Evolutionary conservation across 23 red algal genomes (phyloP).

Genomic region (Gracilaria gracilis): DNA sequence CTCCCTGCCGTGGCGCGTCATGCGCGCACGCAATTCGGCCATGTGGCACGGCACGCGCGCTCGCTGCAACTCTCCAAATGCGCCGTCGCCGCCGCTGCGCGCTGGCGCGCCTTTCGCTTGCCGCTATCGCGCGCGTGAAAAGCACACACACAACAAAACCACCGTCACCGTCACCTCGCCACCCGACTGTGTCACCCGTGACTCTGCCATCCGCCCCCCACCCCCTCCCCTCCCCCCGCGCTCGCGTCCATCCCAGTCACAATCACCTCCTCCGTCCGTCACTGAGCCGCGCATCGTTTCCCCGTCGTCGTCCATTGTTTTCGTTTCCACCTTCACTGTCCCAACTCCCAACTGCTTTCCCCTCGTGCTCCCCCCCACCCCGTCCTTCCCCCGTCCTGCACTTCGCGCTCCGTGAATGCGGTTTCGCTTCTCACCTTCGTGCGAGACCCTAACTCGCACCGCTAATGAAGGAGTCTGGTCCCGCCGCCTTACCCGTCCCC

Average conservation of each 20-base stretch:
- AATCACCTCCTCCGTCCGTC: constrained; percentile 6
- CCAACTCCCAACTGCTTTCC: not conserved
- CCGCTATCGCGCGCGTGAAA: no score
- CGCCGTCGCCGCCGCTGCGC: no score
- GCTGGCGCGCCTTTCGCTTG: no score
- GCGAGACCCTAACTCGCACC: constrained; percentile 3
- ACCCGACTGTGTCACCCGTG: not conserved
- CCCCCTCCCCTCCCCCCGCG: not conserved
- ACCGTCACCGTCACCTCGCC: not conserved
- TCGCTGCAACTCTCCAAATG: not conserved
- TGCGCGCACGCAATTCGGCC: not conserved
- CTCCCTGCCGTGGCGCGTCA: not conserved
- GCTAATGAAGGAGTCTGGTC: constrained; percentile 16
- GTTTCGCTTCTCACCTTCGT: not conserved
- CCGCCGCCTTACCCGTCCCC: not conserved
- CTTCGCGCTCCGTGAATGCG: not conserved
- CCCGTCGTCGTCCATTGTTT: not conserved
- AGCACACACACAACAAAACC: not conserved
- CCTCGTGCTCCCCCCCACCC: not conserved
- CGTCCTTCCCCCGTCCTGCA: not conserved
- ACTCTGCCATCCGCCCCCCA: not conserved
- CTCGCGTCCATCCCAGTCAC: not conserved
- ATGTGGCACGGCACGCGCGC: not conserved
- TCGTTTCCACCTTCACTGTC: not conserved
- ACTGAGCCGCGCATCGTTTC: not conserved